Conservation (phyloP, 805 yeast species). For the Myxozyma neglecta region DNA sequence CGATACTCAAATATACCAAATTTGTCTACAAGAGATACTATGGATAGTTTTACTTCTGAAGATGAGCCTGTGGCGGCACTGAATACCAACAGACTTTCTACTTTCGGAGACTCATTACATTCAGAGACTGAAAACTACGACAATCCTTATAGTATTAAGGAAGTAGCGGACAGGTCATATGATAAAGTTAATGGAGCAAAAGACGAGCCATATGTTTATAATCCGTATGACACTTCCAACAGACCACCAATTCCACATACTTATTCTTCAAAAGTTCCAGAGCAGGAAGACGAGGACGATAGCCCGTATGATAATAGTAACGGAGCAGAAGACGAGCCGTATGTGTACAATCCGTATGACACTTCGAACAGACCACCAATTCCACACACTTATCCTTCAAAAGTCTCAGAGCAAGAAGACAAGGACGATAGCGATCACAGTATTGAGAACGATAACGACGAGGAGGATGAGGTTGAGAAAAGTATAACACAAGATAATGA, state of each 20-base stretch:
- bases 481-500: neutral
- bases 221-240: neutral
- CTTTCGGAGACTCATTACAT: too few species aligned
- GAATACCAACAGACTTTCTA: neutral
- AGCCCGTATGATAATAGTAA: neutral
- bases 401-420: neutral
- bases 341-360: neutral
- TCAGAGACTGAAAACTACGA: neutral
- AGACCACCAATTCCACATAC: conserved; percentile 1
- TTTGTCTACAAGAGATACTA: neutral
- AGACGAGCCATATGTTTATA: neutral
- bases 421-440: neutral
- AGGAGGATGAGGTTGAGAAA: neutral
- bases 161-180: neutral
- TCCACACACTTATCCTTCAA: neutral
- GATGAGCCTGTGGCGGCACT: neutral
- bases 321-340: neutral
- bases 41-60: neutral
- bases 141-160: neutral
- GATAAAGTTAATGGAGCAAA: neutral
- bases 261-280: neutral
- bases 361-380: neutral
- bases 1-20: neutral
- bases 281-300: neutral
- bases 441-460: neutral